Evolutionary conservation across 2,329 filamentous ascomycete genomes (phyloP), one percentile per base, ranked within the genome.

Genomic region (Metarhizium brunneum): DNA sequence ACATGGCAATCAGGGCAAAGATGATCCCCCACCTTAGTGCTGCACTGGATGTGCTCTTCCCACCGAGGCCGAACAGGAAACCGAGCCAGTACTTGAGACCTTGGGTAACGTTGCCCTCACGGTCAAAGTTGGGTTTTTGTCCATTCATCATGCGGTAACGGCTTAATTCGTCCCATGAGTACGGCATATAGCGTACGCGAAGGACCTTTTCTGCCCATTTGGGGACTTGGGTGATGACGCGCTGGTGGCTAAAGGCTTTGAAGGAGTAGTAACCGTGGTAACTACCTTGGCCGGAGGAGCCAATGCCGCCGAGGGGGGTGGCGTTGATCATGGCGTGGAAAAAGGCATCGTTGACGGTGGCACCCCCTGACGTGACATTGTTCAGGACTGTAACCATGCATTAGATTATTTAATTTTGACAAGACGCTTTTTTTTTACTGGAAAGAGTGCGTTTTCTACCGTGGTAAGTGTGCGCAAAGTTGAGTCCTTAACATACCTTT

Each of bases 181-280:
- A 86, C 2, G 84, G 84, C 72, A 84, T 80, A 71, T 87, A 87
- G 58, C 89, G 81, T 53, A 89, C 76, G 57, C 80, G 78, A 61
- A 92, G 73, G 58, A 90, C 65, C 43, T 72, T 59, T 35, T 74
- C 72, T 40, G 66, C 60, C 73, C 72, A 74, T 56, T 53, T 57
- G 6, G 73, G 73, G 6, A 70, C 63, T 48, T 68, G 61, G 52
- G 70, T 65, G 40, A 74, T 67, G 59, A 66, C 64, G 42, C 73
- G 71, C 55, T 67, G 65, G 62, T 75, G 72, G 54, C 68, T 70
- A 54, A 75, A 75, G 30, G 69, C 62, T 50, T 72, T 68, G 66
- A 81, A 72, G 40, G 77, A 76, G 64, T 74, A 72, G 59, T 68
- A 66, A 18, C 77, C 78, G 60, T 78, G 76, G 62, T 80, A 79